Evolutionary conservation across 345 rosid genomes (phyloP).

Genomic region (Capsella bursapastoris): DNA sequence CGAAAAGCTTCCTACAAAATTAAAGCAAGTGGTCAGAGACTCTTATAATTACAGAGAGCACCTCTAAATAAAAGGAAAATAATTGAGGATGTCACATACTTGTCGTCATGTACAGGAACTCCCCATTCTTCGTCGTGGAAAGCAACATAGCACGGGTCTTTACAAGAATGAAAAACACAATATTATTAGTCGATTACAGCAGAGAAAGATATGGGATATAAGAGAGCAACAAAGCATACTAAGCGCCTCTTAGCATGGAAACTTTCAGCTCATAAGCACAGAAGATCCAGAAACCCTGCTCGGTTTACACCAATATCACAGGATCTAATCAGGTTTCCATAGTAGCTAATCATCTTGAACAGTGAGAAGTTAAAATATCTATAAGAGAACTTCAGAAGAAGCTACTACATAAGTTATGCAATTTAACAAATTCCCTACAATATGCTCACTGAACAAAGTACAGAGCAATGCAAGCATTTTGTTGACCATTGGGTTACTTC

Average conservation of each 20-base stretch:
- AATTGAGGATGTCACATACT: constrained; percentile 51
- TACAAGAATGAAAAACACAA: constrained; percentile 15
- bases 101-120: constrained; percentile 77
- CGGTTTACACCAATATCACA: neutral
- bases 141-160: constrained; percentile 63
- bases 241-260: neutral
- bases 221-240: constrained; percentile 1
- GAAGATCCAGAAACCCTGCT: neutral
- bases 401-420: constrained; percentile 3
- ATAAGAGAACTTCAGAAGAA: constrained; percentile 1
- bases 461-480: constrained; percentile 1
- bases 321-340: constrained; percentile 2
- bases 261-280: neutral
- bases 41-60: constrained; percentile 1
- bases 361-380: neutral
- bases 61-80: neutral
- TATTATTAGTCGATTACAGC: neutral
- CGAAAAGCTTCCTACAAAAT: constrained; percentile 73
- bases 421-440: neutral
- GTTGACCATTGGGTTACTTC: neutral
- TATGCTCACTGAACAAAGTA: neutral
- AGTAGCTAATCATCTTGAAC: neutral
- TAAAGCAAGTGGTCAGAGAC: constrained; percentile 27
- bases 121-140: constrained; percentile 99
- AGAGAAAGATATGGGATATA: constrained; percentile 4